phyloP scores from a whole-genome alignment of 331 rosid species.

The Pyrus hybrid region DNA sequence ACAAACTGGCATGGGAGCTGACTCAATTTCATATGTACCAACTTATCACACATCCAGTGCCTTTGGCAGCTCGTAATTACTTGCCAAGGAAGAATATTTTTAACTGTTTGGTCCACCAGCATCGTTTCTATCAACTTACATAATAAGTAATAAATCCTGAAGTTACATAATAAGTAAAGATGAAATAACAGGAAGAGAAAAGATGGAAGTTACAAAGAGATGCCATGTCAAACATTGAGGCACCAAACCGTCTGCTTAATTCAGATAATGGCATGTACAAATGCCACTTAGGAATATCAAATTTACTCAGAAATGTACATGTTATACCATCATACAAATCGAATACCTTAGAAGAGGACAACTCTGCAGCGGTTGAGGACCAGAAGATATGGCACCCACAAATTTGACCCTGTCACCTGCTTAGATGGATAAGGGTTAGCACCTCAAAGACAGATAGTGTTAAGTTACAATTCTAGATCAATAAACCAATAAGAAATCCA shows the following conservation, averaged over 20 bases:
- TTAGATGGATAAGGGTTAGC: conserved; percentile 6
- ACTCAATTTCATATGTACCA: background rate
- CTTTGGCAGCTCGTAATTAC: background rate
- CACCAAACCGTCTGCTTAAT: background rate
- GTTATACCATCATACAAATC: background rate
- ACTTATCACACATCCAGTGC: background rate
- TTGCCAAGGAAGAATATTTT: background rate
- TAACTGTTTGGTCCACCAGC: background rate
- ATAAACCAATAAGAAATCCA: background rate
- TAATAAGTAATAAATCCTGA: background rate
- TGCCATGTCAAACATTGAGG: background rate
- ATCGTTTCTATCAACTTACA: background rate
- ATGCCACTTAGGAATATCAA: background rate
- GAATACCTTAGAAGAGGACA: conserved; percentile 53
- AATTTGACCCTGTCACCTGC: conserved; percentile 87
- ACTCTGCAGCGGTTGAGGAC: conserved; percentile 31
- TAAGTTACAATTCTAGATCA: background rate
- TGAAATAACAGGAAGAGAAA: background rate
- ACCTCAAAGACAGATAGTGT: background rate
- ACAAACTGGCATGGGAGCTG: background rate
- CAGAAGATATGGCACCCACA: conserved; percentile 49
- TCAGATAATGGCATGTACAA: background rate
- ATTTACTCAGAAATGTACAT: background rate
- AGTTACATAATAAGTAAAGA: background rate
- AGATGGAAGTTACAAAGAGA: background rate